phyloP scores from a whole-genome alignment of 176 grass and related monocot species.

The Avena sativa region DNA sequence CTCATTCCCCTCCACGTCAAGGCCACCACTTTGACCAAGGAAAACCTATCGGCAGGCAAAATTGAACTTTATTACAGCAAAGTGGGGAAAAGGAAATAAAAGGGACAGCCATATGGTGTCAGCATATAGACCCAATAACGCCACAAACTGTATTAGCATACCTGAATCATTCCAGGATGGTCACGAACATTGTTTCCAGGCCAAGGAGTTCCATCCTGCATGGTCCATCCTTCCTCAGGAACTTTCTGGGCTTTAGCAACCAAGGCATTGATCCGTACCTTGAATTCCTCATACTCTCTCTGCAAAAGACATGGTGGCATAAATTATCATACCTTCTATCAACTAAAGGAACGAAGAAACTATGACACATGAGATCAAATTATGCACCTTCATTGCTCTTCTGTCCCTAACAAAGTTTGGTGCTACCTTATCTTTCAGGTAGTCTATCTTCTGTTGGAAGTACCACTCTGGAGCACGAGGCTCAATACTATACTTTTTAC shows the following conservation, averaged over 20 bases:
- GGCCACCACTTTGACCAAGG: constrained; percentile 92
- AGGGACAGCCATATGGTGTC: neutral
- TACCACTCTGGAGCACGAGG: constrained; percentile 97
- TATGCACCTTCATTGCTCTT: constrained; percentile 84
- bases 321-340: constrained; percentile 1
- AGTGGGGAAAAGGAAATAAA: neutral
- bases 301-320: constrained; percentile 35
- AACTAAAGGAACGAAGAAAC: constrained; percentile 4
- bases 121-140: neutral
- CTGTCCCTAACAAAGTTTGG: constrained; percentile 97
- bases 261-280: constrained; percentile 90
- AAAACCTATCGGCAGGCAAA: constrained; percentile 56
- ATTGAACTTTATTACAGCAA: neutral
- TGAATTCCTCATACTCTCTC: constrained; percentile 97
- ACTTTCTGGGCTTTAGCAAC: constrained; percentile 95
- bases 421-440: constrained; percentile 91
- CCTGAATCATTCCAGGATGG: constrained; percentile 99
- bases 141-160: constrained; percentile 21
- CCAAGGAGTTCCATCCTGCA: constrained; percentile 94
- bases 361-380: neutral
- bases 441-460: constrained; percentile 97
- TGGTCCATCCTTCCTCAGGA: constrained; percentile 96
- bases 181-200: constrained; percentile 93
- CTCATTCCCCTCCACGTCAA: constrained; percentile 96
- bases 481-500: constrained; percentile 89